Evolutionary conservation across 139 green algal genomes (phyloP), one percentile per base, ranked within the genome.

Genomic region (Auxenochlorella pyrenoidosa): DNA sequence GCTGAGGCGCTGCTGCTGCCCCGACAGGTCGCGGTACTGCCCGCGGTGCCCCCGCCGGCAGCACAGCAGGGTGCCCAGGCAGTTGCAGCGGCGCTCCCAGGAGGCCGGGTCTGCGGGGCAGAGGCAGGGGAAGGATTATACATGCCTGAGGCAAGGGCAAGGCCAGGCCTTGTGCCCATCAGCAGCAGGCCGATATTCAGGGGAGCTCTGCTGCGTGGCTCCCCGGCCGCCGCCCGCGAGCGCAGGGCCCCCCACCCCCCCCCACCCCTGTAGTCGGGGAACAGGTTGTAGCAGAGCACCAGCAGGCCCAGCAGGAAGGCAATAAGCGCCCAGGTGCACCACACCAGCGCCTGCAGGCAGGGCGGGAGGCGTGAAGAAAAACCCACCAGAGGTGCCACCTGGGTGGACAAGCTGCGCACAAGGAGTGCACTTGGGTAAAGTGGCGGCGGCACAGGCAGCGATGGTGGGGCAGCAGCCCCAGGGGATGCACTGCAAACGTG

Each of bases 61-160:
- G 89, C 89, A 93, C 91, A 93, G 76, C 65, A 93, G 24, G n/a
- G 36, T 19, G 40, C 44, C 86, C 6, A 91, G 32, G 76, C 76
- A 90, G 65, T 65, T 58, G 86, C 88, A 93, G n/a, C 88, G 89
- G 40, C 38, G 26, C 78, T 93, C 81, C 91, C 91, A 92, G 19
- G 76, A 80, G 40, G 83, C 83, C 24, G 86, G 80, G 59, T 88
- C 85, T 47, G 60, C 47, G 70, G 36, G 70, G 19, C 5, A 28
- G n/a, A 28, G 47, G 10, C 47, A 26, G 41, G 22, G 77, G 51
- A 2, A 13, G 51, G n/a, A n/a, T n/a, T n/a, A n/a, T n/a, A n/a
- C n/a, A n/a, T n/a, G n/a, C n/a, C n/a, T 40, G 51, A 4, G 51
- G 30, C 4, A 66, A 44, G 5, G 75, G 43, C 18, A 18, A n/a